Evolutionary conservation across 306 rosid genomes (phyloP), one percentile per base, ranked within the genome.

Genomic region (Astragalus glycyphyllos): DNA sequence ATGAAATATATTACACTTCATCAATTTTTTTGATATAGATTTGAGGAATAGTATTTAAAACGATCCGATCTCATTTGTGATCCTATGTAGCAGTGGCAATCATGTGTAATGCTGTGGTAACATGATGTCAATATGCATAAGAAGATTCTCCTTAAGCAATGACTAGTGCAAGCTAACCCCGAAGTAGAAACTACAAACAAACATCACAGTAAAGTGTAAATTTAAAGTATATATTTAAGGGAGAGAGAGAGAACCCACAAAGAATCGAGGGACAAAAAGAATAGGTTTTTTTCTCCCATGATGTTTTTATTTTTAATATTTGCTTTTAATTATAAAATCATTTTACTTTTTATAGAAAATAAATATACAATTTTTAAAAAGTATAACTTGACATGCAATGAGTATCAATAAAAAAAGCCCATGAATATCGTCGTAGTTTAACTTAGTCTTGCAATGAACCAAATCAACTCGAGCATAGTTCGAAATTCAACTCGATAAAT

Each of bases 101-200:
- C 70, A 72, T 51, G 69, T 64, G 81, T 8, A 51, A 20, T 48
- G 72, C 11, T 42, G 20, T 0, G 13, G 58, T 58, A 72, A 40
- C 53, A 40, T 65, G 74, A 65, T 40, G 45, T 72, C 65, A 48
- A 65, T 38, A 38, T 47, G 63, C 63, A 32, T 50, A 38, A 59
- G 66, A 62, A 44, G 76, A 77, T 77, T 62, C 70, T 61, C 57
- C 54, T 47, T 34, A n/a, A 12, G 26, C 51, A 42, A n/a, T 44
- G 41, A 34, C 29, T 31, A 51, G 10, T 41, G 41, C 12, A 54
- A 40, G 47, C 13, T 3, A 29, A 58, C 1, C 47, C 8, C 10
- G 23, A 71, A 59, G 40, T 55, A 50, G 55, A 73, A 59, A 72
- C 0, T 10, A 72, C 35, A 73, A 59, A 72, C 0, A 14, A 72